These are phyloP conservation scores for Kwoniella shivajii DNA, from an alignment of 1,284 basidiomycete genomes.

Conservation along the genomic window DNA sequence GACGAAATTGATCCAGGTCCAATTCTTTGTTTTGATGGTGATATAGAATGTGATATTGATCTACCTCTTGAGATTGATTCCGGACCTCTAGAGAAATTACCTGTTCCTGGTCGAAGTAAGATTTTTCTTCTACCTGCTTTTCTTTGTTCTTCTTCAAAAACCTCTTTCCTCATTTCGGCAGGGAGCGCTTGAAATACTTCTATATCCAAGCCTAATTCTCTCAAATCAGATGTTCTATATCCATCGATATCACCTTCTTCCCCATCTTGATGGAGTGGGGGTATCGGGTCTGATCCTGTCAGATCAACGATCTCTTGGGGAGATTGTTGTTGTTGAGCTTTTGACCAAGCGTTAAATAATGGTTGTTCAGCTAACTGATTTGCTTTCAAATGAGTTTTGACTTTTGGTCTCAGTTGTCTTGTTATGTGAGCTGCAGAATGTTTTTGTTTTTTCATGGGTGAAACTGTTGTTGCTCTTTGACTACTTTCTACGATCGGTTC, in stretches of 20 bases:
- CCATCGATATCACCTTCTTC: constrained; percentile 19
- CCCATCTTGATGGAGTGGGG: neutral
- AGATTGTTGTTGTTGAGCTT: constrained; percentile 6
- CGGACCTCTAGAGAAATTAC: constrained; percentile 8
- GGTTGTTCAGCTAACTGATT: constrained; percentile 38
- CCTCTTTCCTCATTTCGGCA: constrained; percentile 67
- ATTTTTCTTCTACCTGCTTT: constrained; percentile 19
- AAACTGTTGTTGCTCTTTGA: constrained; percentile 12
- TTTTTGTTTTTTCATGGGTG: constrained; percentile 18
- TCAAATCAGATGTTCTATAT: constrained; percentile 59
- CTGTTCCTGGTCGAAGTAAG: constrained; percentile 54
- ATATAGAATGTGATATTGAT: constrained; percentile 21
- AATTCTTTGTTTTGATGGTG: constrained; percentile 17
- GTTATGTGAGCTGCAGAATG: constrained; percentile 49
- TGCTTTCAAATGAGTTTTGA: constrained; percentile 44
- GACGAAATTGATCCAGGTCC: constrained; percentile 26
- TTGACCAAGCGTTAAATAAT: constrained; percentile 42
- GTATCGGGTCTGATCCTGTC: constrained; percentile 9
- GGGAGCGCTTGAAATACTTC: constrained; percentile 73
- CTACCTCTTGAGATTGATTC: constrained; percentile 1
- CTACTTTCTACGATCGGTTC: neutral
- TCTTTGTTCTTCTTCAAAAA: constrained; percentile 62
- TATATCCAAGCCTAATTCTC: constrained; percentile 67
- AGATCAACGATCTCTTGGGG: constrained; percentile 17
- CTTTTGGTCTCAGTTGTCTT: constrained; percentile 44